A percentile compares a stretch with the other conserved stretches of the same genome.
phyloP scores from a whole-genome alignment of 164 flowering plant genomes.

The Vitis riparia region DNA sequence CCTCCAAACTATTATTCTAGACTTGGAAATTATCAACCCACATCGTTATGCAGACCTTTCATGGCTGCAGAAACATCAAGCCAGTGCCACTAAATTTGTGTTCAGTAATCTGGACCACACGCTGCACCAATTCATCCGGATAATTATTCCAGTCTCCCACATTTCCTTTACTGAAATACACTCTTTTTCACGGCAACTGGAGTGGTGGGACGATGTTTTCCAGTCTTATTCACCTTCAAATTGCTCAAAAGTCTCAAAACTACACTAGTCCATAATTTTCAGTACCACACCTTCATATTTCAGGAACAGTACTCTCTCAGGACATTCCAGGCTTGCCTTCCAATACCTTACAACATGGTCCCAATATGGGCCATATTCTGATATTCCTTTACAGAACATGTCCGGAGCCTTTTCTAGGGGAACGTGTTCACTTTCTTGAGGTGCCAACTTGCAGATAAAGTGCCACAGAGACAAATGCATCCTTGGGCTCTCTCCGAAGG shows the following conservation, averaged over 20 bases:
- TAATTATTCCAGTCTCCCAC: no score
- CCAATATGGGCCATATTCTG: slow-evolving; percentile 23
- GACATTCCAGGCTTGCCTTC: slow-evolving; percentile 21
- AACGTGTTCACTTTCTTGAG: not conserved
- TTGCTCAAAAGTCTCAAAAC: slow-evolving; percentile 30
- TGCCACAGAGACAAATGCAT: slow-evolving; percentile 13
- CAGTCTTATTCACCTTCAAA: slow-evolving; percentile 10
- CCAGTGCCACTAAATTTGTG: no score
- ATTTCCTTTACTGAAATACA: no score
- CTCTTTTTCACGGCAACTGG: no score
- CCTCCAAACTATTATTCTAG: no score
- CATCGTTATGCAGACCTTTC: no score
- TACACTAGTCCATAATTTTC: slow-evolving; percentile 16
- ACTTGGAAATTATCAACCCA: no score
- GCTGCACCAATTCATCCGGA: no score
- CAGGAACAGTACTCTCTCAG: slow-evolving; percentile 10
- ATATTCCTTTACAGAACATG: slow-evolving; percentile 18
- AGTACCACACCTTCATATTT: slow-evolving; percentile 16
- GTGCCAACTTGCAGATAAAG: slow-evolving; percentile 8
- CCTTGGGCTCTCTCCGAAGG: slow-evolving; percentile 13
- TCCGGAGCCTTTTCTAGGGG: slow-evolving; percentile 15
- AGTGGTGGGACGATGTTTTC: no score
- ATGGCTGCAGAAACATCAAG: no score
- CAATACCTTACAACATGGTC: slow-evolving; percentile 26
- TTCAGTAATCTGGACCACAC: no score